These are phyloP conservation scores for Fomitiporia mediterranea DNA, from an alignment of 1,284 basidiomycete species.

Conservation along the genomic window DNA sequence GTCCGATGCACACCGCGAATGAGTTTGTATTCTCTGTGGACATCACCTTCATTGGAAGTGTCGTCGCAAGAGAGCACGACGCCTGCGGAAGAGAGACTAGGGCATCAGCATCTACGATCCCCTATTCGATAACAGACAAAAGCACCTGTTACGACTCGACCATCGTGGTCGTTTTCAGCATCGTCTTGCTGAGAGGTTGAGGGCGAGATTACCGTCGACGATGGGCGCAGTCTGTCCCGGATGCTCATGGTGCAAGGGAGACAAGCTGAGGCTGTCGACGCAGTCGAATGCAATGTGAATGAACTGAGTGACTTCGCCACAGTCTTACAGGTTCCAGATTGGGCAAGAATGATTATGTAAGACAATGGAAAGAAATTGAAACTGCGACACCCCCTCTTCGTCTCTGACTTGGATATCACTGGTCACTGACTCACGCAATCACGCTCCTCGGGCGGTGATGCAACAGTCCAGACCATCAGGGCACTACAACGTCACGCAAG, in stretches of 20 bases:
- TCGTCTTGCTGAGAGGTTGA: background rate
- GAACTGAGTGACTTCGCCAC: slow-evolving; percentile 4
- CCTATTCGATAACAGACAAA: slow-evolving; percentile 10
- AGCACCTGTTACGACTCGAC: slow-evolving; percentile 7
- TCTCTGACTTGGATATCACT: background rate
- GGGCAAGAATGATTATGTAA: slow-evolving; percentile 1
- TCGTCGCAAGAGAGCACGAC: slow-evolving; percentile 16
- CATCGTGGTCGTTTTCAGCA: background rate
- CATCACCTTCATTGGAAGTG: slow-evolving; percentile 7
- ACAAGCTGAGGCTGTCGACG: slow-evolving; percentile 3
- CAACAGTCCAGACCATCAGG: background rate
- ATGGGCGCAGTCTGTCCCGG: background rate
- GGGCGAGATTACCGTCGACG: background rate
- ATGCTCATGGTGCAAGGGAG: slow-evolving; percentile 11
- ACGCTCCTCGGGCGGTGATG: background rate
- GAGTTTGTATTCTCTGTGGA: slow-evolving; percentile 5
- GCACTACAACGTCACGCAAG: background rate
- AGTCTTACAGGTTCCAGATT: background rate
- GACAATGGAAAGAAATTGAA: background rate
- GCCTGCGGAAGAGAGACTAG: slow-evolving; percentile 3
- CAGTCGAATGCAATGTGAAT: slow-evolving; percentile 1
- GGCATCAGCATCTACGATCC: slow-evolving; percentile 5
- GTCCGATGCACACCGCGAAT: background rate
- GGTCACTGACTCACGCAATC: too few species aligned
- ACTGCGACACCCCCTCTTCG: background rate